Evolutionary conservation across 2,329 filamentous ascomycete species (phyloP), one percentile per base, ranked within the genome.

Genomic region (Aureobasidium sp.): DNA sequence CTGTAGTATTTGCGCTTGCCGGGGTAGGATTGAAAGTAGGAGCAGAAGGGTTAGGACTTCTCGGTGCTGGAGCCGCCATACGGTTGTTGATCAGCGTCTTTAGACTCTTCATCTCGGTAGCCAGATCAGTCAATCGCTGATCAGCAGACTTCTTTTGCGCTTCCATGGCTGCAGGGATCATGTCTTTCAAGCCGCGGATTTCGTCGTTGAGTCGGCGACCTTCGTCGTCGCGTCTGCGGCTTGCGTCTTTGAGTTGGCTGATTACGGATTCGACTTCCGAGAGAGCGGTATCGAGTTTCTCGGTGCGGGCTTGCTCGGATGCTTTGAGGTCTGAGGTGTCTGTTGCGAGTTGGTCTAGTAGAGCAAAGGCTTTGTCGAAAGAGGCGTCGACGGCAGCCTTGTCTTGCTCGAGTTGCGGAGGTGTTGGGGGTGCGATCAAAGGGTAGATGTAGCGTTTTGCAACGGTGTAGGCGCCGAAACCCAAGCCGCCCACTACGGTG

Each of bases 381-480:
- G 93, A 89, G 66, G 92, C 91, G 73, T 97, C 92, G 62, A 99
- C 92, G 42, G 85, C 85, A 65, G 90, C 85, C 76, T 99, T 99
- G 74, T 99, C 94, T 73, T 95, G 88, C 71, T 97, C 91, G 11
- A 99, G 81, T 71, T 96, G 91, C 62, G 95, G 91, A 11, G 91
- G 90, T 1, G 94, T 99, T 1, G 94, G 94, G 4, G 94, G 95
- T 14, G 92, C 88, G 64, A 99, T 91, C 31, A 99, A 79, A 45
- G 94, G 94, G 66, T 89, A 85, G 62, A 99, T 86, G 70, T 99
- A 99, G 70, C 94, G 90, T 85, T 95, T 95, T 64, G 91, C 90
- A 17, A 97, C 82, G 66, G 87, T 84, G 72, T 94, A 99, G 24
- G 96, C 76, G 0, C 92, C 93, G 70, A 97, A 97, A 42, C 91